phyloP scores from a whole-genome alignment of 495 filamentous ascomycete genomes.

The Xylaria nigripes region DNA sequence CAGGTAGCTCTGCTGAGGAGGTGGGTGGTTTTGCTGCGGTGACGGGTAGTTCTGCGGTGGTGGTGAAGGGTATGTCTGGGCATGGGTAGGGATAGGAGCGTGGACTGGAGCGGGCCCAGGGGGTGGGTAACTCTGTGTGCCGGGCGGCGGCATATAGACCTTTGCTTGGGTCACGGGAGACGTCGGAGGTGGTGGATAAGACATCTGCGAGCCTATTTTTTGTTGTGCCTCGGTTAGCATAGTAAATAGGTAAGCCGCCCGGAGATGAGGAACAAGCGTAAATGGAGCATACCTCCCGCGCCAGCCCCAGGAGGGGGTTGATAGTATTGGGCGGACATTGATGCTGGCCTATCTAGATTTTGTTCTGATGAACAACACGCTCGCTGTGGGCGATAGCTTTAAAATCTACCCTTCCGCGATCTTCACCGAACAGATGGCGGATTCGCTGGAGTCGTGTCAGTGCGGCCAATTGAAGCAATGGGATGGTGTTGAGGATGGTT shows the following conservation, averaged over 20 bases:
- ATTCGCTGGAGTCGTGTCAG: too few relatives aligned
- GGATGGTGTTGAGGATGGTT: too few relatives aligned
- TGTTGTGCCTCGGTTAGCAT: conserved; percentile 9
- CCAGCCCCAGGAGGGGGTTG: conserved; percentile 22
- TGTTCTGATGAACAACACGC: too few relatives aligned
- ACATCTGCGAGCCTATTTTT: conserved; percentile 25
- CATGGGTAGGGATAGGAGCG: conserved; percentile 14
- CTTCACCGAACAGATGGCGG: too few relatives aligned
- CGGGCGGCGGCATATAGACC: conserved; percentile 35
- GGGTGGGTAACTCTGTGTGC: conserved; percentile 22
- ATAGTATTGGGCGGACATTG: conserved; percentile 25
- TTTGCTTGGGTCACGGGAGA: conserved; percentile 37
- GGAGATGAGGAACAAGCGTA: background rate
- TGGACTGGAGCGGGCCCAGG: background rate
- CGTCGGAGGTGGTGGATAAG: conserved; percentile 31
- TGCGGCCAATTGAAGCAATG: background rate
- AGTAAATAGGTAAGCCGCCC: background rate
- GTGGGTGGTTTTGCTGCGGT: conserved; percentile 33
- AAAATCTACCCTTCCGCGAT: background rate
- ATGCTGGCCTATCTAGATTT: background rate
- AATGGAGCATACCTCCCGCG: conserved; percentile 16
- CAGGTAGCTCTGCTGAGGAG: conserved; percentile 34
- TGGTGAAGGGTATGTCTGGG: conserved; percentile 8
- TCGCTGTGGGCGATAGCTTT: background rate
- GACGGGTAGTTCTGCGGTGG: conserved; percentile 10